Base-by-base conservation (phyloP, 2,329 filamentous ascomycete species). In the Hyphodiscus sp. region DNA sequence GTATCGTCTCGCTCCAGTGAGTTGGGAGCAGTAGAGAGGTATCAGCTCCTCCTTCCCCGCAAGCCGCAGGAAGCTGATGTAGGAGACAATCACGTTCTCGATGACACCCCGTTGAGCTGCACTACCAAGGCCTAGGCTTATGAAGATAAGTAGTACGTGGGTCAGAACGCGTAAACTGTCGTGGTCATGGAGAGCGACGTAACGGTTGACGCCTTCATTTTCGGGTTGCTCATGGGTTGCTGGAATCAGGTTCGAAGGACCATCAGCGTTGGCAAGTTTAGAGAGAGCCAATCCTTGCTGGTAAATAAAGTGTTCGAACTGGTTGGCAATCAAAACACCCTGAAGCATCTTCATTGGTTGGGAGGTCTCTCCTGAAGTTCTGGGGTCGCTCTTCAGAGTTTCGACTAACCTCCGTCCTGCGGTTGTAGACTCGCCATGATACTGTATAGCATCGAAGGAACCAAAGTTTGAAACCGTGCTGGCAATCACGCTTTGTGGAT, bases 11-110 rank as follows among this genome's bases (percentile, higher is more conserved):
- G 81, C 74, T 7, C 76, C 73, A 10, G 81, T 77, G 13, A 99
- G 76, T 62, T 89, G 85, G 9, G 90, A 90, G 58, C 89, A 91
- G 69, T 99, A 99, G 0, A 95, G 74, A 0, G 94, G 91, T 52
- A 96, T 87, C 43, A 94, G 73, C 58, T 92, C 85, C 55, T 87
- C 82, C 51, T 94, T 81, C 33, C 83, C 82, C 16, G 82, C 81
- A 46, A 86, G 77, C 44, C 88, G 83, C 41, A 99, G 73, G 56
- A 87, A 85, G 62, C 87, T 87, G 52, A 95, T 86, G 67, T 97
- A 97, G 3, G 82, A 85, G 1, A 87, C 83, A 50, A 96, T 76
- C 46, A 92, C 82, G 63, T 88, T 89, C 64, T 95, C 87, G 33
- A 67, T 68, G 45, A 69, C 69, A 49, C 65, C 64, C n/a, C 65